phyloP scores from a whole-genome alignment of 306 rosid species.

The Fragaria vesca region DNA sequence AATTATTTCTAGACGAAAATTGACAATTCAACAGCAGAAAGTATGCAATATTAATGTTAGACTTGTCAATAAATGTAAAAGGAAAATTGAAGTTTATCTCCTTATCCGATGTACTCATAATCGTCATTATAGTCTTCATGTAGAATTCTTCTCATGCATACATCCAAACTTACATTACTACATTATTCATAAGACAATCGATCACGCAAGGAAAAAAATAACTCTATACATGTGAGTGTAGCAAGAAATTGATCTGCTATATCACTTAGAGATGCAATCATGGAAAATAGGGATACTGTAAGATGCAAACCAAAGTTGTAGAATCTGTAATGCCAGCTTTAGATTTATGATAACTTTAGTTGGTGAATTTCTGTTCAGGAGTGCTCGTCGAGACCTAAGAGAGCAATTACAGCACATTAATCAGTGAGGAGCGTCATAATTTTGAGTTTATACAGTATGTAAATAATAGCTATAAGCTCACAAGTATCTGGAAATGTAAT shows the following conservation, averaged over 20 bases:
- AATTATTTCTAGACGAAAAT: conserved; percentile 26
- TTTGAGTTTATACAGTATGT: neutral
- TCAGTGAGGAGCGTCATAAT: conserved; percentile 6
- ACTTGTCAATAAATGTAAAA: conserved; percentile 1
- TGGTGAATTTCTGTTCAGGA: conserved; percentile 71
- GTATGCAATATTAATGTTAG: conserved; percentile 10
- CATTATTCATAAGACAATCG: conserved; percentile 38
- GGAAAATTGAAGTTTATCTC: conserved; percentile 21
- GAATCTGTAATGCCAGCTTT: conserved; percentile 30
- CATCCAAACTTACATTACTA: conserved; percentile 41
- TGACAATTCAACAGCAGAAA: conserved; percentile 25
- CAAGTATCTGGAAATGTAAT: neutral
- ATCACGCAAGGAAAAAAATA: conserved; percentile 50
- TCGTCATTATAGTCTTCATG: conserved; percentile 21
- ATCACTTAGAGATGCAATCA: conserved; percentile 34
- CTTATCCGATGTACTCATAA: conserved; percentile 41
- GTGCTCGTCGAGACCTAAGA: conserved; percentile 66
- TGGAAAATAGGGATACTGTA: conserved; percentile 15
- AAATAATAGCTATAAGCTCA: neutral
- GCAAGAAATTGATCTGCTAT: conserved; percentile 30
- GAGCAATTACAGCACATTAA: conserved; percentile 24
- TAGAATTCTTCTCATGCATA: conserved; percentile 40
- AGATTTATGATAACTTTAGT: conserved; percentile 29
- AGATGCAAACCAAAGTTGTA: conserved; percentile 45
- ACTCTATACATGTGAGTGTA: conserved; percentile 61